Evolutionary conservation across 2,329 filamentous ascomycete species (phyloP).

Genomic region (Coleophoma eucalyptorum): DNA sequence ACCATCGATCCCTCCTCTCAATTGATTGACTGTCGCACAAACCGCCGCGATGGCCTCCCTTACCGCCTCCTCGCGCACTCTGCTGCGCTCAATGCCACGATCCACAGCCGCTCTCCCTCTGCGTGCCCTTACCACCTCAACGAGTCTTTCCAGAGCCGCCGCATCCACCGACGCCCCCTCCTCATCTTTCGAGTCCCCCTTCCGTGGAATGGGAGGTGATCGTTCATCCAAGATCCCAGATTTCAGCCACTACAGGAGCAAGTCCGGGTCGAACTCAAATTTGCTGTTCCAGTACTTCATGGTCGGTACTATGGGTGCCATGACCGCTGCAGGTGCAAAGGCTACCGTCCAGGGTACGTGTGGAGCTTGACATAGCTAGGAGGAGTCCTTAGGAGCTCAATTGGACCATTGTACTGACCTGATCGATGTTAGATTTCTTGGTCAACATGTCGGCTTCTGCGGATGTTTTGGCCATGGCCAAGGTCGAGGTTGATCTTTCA

Average conservation of each 20-base stretch:
- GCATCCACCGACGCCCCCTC: conserved; percentile 17
- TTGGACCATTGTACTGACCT: conserved; percentile 18
- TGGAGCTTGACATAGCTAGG: neutral
- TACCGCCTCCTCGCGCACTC: conserved; percentile 62
- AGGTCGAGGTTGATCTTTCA: conserved; percentile 94
- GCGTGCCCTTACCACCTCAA: conserved; percentile 50
- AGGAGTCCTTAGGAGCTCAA: conserved; percentile 6
- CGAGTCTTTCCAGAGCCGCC: conserved; percentile 19
- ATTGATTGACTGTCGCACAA: conserved; percentile 12
- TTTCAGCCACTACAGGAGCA: conserved; percentile 84
- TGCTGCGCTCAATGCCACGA: conserved; percentile 56
- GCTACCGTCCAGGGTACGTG: conserved; percentile 92
- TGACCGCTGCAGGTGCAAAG: conserved; percentile 93
- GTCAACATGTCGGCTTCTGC: conserved; percentile 99
- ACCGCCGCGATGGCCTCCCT: conserved; percentile 61
- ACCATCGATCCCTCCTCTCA: conserved; percentile 8
- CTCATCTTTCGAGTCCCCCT: conserved; percentile 55
- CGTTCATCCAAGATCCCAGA: conserved; percentile 72
- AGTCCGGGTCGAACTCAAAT: conserved; percentile 64
- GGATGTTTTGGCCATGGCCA: conserved; percentile 97
- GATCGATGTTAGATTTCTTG: conserved; percentile 73
- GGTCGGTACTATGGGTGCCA: conserved; percentile 90
- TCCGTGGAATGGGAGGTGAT: conserved; percentile 47
- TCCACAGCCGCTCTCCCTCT: conserved; percentile 34
- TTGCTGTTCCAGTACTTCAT: conserved; percentile 97